Percentiles rank a stretch among this genome's conserved stretches.
phyloP scores from a whole-genome alignment of 495 filamentous ascomycete genomes.

The Pyrenula massariospora region DNA sequence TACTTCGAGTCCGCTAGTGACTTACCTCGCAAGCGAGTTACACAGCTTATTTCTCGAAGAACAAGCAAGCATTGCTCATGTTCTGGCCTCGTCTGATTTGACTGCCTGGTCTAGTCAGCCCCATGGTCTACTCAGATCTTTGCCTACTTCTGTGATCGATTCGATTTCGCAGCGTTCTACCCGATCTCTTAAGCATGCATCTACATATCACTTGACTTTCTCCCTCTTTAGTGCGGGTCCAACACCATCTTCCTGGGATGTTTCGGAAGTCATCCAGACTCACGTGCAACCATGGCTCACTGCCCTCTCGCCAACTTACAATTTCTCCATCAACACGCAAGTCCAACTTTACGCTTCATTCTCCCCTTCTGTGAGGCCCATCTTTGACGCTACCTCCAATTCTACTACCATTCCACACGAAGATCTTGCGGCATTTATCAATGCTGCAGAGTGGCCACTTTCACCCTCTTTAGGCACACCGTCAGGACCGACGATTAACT shows the following conservation, averaged over 20 bases:
- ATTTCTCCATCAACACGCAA: slow-evolving; percentile 94
- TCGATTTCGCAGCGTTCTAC: slow-evolving; percentile 52
- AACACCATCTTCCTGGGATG: slow-evolving; percentile 79
- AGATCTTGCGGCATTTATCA: slow-evolving; percentile 88
- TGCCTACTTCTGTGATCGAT: slow-evolving; percentile 34
- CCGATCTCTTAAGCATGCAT: slow-evolving; percentile 77
- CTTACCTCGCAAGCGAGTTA: slow-evolving; percentile 69
- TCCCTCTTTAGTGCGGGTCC: slow-evolving; percentile 78
- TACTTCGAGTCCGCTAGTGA: slow-evolving; percentile 42
- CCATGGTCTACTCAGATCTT: slow-evolving; percentile 15
- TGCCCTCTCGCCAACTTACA: slow-evolving; percentile 69
- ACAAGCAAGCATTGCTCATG: slow-evolving; percentile 74
- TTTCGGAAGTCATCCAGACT: slow-evolving; percentile 68
- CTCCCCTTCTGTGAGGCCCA: slow-evolving; percentile 50
- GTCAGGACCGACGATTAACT: slow-evolving; percentile 85
- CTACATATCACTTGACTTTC: slow-evolving; percentile 92
- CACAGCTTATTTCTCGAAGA: slow-evolving; percentile 77
- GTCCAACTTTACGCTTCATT: slow-evolving; percentile 83
- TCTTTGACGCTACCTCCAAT: slow-evolving; percentile 35
- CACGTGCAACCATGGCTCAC: slow-evolving; percentile 74
- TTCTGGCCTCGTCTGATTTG: slow-evolving; percentile 49
- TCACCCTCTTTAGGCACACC: slow-evolving; percentile 72
- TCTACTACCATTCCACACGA: slow-evolving; percentile 68
- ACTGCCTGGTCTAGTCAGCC: slow-evolving; percentile 23
- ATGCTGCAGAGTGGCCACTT: slow-evolving; percentile 94